Percentiles rank a stretch among this genome's conserved stretches.
phyloP scores from a whole-genome alignment of 2,329 filamentous ascomycete genomes.

The Celoporthe dispersa region DNA sequence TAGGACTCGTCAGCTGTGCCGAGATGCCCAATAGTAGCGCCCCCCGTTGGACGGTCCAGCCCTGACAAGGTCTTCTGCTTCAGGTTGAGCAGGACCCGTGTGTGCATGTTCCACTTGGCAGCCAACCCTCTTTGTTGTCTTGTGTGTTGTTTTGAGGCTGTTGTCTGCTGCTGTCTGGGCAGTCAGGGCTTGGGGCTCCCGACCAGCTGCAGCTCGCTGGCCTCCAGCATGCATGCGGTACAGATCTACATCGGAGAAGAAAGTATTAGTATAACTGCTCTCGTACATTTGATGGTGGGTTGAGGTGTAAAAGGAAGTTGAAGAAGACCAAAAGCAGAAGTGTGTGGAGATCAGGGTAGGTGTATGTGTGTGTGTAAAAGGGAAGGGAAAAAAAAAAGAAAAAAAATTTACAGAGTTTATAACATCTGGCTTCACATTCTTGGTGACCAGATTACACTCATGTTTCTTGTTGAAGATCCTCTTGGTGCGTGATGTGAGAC shows the following conservation, averaged over 20 bases:
- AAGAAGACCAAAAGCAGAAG: too few relatives aligned
- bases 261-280: background rate
- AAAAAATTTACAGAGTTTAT: background rate
- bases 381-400: too few relatives aligned
- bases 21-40: background rate
- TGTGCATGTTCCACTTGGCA: too few relatives aligned
- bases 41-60: background rate
- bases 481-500: background rate
- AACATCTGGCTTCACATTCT: background rate
- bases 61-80: background rate
- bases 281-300: background rate
- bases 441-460: conserved; percentile 1
- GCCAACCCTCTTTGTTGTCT: too few relatives aligned
- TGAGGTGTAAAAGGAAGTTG: background rate
- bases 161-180: background rate
- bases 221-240: background rate
- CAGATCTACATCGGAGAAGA: background rate
- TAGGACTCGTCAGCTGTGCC: background rate
- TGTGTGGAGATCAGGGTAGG: background rate
- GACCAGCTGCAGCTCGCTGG: conserved; percentile 1
- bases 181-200: background rate
- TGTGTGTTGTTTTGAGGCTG: background rate
- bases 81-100: too few relatives aligned
- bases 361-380: background rate
- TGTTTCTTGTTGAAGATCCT: background rate